A percentile compares a stretch with the other conserved stretches of the same genome.
Evolutionary conservation across 2,329 filamentous ascomycete genomes (phyloP).

Genomic region (Daldinia sp.): DNA sequence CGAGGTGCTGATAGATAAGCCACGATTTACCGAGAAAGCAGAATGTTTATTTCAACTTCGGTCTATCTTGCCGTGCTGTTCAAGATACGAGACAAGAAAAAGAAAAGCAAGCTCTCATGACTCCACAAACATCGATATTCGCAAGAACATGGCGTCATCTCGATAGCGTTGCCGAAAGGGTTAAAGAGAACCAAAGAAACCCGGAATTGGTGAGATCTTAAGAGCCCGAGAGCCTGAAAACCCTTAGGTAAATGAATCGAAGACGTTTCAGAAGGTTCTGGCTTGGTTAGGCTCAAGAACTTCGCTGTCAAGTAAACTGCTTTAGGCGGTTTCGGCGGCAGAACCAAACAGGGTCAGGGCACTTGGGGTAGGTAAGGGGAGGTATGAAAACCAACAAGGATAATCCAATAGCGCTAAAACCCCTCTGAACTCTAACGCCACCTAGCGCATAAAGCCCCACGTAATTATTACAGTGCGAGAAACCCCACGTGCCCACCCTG

Average conservation of each 20-base stretch:
- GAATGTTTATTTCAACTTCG: conserved; percentile 1
- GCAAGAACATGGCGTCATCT: conserved; percentile 11
- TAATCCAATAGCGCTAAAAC: conserved; percentile 8
- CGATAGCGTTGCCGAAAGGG: neutral
- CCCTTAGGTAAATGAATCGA: conserved; percentile 21
- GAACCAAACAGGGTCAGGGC: neutral
- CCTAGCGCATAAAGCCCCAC: conserved; percentile 17
- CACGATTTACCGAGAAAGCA: neutral
- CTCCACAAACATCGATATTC: neutral
- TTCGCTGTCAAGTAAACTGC: neutral
- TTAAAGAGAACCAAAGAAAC: conserved; percentile 5
- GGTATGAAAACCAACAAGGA: conserved; percentile 18
- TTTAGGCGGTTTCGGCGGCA: neutral
- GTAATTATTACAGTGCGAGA: conserved; percentile 13
- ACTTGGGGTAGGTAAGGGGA: conserved; percentile 16
- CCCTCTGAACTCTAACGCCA: conserved; percentile 5
- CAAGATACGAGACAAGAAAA: neutral
- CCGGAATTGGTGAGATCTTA: conserved; percentile 13
- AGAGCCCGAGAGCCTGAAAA: too few relatives aligned
- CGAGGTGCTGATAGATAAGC: neutral
- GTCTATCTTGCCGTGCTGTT: neutral
- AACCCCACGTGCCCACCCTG: conserved; percentile 29
- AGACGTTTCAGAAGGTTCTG: conserved; percentile 31
- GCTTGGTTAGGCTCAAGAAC: conserved; percentile 1
- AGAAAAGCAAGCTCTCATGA: neutral